phyloP scores from a whole-genome alignment of 2,329 filamentous ascomycete species.

The Sporothrix phasma region DNA sequence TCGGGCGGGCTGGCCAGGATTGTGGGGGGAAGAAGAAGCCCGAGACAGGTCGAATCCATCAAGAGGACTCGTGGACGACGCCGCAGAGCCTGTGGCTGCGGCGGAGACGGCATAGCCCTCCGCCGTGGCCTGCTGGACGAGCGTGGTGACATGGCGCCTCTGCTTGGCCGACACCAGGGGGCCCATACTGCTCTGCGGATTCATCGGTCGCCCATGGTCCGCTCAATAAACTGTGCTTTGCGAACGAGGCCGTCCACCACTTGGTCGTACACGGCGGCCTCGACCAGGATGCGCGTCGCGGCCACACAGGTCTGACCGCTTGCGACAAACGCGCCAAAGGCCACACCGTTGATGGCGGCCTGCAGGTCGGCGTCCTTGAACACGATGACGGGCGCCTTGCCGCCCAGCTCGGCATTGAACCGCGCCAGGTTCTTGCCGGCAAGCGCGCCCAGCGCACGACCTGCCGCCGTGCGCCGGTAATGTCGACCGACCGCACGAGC shows the following conservation, averaged over 20 bases:
- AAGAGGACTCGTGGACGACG: conserved; percentile 37
- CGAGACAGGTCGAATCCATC: conserved; percentile 42
- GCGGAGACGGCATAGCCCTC: conserved; percentile 31
- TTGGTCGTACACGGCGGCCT: conserved; percentile 54
- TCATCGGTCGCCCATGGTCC: conserved; percentile 48
- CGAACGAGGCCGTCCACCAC: conserved; percentile 54
- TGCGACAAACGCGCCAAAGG: conserved; percentile 47
- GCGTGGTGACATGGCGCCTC: conserved; percentile 56
- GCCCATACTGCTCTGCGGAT: conserved; percentile 52
- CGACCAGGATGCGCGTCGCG: conserved; percentile 64
- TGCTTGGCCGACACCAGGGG: conserved; percentile 51
- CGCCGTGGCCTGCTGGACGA: conserved; percentile 54
- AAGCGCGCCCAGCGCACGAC: conserved; percentile 56
- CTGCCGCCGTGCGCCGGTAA: conserved; percentile 65
- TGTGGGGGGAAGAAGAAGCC: conserved; percentile 75
- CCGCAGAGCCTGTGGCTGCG: conserved; percentile 31
- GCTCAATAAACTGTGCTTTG: conserved; percentile 47
- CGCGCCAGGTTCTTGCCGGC: conserved; percentile 57
- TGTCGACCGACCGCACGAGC: conserved; percentile 55
- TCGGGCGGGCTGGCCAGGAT: conserved; percentile 44
- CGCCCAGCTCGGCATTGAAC: conserved; percentile 61
- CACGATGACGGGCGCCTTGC: conserved; percentile 60
- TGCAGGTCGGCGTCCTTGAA: conserved; percentile 56
- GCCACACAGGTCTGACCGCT: conserved; percentile 54
- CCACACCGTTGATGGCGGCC: conserved; percentile 59